phyloP scores from a whole-genome alignment of 2,329 filamentous ascomycete species.

The Aureobasidium sp. region DNA sequence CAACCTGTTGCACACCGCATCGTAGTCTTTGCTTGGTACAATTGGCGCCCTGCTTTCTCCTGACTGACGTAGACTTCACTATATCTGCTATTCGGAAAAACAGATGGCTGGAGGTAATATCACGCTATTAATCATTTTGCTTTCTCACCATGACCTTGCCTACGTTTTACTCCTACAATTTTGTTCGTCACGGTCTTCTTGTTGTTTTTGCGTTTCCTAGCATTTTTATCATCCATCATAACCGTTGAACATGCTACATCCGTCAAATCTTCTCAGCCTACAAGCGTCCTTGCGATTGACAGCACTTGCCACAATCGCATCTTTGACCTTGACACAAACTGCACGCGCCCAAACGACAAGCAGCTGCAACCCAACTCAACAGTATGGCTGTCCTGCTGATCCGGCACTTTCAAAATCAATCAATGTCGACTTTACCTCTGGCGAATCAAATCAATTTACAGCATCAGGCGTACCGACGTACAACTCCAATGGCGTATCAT shows the following conservation, averaged over 20 bases:
- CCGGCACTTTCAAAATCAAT: constrained; percentile 78
- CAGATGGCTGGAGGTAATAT: constrained; percentile 11
- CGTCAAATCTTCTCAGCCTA: not conserved
- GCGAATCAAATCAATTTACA: constrained; percentile 71
- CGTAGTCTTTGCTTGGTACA: constrained; percentile 10
- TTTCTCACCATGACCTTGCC: not conserved
- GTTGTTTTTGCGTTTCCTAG: constrained; percentile 2
- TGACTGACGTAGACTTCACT: constrained; percentile 9
- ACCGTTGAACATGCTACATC: constrained; percentile 1
- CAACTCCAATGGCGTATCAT: constrained; percentile 66
- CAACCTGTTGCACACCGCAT: constrained; percentile 11
- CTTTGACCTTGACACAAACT: constrained; percentile 32
- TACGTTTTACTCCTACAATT: not conserved
- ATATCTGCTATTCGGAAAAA: constrained; percentile 9
- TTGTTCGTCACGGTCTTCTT: not conserved
- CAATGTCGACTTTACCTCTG: constrained; percentile 74
- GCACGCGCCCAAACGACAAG: constrained; percentile 47
- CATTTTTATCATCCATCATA: constrained; percentile 5
- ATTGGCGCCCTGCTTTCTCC: not conserved
- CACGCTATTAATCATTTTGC: constrained; percentile 10
- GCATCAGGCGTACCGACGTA: constrained; percentile 66
- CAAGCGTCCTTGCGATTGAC: constrained; percentile 27
- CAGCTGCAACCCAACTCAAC: constrained; percentile 49
- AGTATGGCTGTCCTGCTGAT: constrained; percentile 61
- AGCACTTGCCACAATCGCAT: constrained; percentile 33